These are phyloP conservation scores for Leucaena leucocephala DNA, from an alignment of 306 rosid genomes.

Conservation along the genomic window DNA sequence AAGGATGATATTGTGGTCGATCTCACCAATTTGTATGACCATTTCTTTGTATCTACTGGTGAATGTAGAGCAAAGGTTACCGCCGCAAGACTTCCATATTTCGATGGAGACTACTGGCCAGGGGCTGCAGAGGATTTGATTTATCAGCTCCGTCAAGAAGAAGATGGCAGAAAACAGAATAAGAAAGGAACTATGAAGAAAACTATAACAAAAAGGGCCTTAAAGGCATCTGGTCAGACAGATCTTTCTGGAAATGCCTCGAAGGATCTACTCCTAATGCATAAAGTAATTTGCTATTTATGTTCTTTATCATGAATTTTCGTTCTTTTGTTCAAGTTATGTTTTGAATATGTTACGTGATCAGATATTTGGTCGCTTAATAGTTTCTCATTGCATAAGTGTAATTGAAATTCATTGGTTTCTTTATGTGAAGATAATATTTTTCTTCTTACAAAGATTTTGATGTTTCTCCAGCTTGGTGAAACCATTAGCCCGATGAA, in stretches of 20 bases:
- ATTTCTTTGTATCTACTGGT: constrained; percentile 83
- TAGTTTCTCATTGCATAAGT: constrained; percentile 4
- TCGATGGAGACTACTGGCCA: constrained; percentile 99
- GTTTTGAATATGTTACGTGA: background rate
- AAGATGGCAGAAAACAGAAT: constrained; percentile 92
- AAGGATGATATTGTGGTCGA: constrained; percentile 85
- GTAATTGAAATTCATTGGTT: background rate
- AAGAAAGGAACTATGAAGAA: constrained; percentile 89
- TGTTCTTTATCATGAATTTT: constrained; percentile 1
- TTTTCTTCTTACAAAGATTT: constrained; percentile 31
- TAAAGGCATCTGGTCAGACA: constrained; percentile 94
- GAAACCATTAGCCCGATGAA: constrained; percentile 97
- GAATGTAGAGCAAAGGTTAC: constrained; percentile 93
- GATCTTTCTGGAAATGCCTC: constrained; percentile 96
- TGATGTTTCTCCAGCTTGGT: constrained; percentile 74
- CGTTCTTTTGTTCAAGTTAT: constrained; percentile 14
- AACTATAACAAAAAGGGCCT: constrained; percentile 87
- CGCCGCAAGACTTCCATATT: constrained; percentile 95
- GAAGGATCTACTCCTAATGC: constrained; percentile 96
- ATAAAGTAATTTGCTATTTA: constrained; percentile 67
- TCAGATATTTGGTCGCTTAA: background rate
- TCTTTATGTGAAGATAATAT: constrained; percentile 2
- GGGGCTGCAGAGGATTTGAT: constrained; percentile 99
- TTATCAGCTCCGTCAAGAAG: constrained; percentile 94
- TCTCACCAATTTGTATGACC: constrained; percentile 90